These are phyloP conservation scores for Drosera spatulata DNA, from an alignment of 179 eudicot species.

Conservation along the genomic window DNA sequence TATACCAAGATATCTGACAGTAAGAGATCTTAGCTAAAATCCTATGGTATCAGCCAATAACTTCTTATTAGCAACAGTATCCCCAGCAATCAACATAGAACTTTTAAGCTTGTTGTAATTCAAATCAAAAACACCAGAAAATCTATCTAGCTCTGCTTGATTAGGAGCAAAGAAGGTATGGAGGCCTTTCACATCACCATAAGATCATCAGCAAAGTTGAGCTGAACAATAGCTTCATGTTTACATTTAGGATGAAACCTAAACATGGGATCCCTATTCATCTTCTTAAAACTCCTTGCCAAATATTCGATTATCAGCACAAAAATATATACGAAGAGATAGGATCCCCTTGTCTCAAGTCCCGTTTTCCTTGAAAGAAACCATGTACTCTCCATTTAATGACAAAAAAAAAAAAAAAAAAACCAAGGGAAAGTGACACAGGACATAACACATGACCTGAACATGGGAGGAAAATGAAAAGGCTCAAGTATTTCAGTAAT, in stretches of 20 bases:
- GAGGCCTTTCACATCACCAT: too few species aligned
- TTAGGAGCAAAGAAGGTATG: too few species aligned
- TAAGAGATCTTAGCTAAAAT: neutral
- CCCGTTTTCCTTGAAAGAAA: neutral
- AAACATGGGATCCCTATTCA: too few species aligned
- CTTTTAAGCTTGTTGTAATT: too few species aligned
- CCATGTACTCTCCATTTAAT: neutral
- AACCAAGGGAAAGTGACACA: neutral
- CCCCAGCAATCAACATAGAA: too few species aligned
- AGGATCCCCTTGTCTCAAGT: neutral
- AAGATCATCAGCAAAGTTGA: too few species aligned
- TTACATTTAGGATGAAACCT: too few species aligned
- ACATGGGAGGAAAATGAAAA: neutral
- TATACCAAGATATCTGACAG: neutral
- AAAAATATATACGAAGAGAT: neutral
- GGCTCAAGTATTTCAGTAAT: neutral
- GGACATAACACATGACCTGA: neutral
- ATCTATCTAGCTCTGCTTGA: too few species aligned
- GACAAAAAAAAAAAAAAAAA: neutral
- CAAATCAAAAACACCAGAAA: too few species aligned
- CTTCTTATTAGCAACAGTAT: neutral
- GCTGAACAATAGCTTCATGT: too few species aligned
- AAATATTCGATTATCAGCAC: neutral
- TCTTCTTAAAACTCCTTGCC: neutral
- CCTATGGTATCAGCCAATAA: neutral